Evolutionary conservation across 2,329 filamentous ascomycete genomes (phyloP), one percentile per base, ranked within the genome.

Genomic region (Phyllachora maydis): DNA sequence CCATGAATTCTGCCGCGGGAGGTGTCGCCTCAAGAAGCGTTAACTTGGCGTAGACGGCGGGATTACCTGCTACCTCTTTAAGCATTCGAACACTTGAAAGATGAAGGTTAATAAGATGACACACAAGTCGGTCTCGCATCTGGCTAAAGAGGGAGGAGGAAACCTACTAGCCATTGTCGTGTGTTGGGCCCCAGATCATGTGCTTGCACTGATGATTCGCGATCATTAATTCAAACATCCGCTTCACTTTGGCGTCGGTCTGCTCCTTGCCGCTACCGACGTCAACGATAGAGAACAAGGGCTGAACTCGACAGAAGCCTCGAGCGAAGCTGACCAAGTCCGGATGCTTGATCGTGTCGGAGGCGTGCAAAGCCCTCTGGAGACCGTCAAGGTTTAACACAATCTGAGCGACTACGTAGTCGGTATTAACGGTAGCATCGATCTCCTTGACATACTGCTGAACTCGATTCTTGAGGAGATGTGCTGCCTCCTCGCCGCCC

Each of bases 111-210:
- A n/a, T n/a, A n/a, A n/a, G n/a, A n/a, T n/a, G n/a, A n/a, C n/a
- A n/a, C n/a, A n/a, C n/a, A n/a, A n/a, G n/a, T n/a, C n/a, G n/a
- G n/a, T n/a, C n/a, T n/a, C n/a, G n/a, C n/a, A n/a, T n/a, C n/a
- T n/a, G n/a, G n/a, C n/a, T n/a, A 41, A 26, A 41, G 43, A 6
- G 40, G 39, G 18, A 42, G 38, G 4, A 47, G 29, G 17, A 43
- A 36, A 4, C 38, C 36, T 8, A 44, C 30, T 47, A 47, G 16
- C 42, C 44, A 13, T 42, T 43, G 28, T 47, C 43, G 22, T 40
- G 37, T 22, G 41, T 46, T 3, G 40, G 42, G 1, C 35, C 44
- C 14, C 47, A 38, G 25, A 46, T 34, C 11, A 47, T 32, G 19
- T 38, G 38, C 8, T 36, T 36, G 35, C 43, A 47, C 19, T 44